Evolutionary conservation across 139 green algal species (phyloP).

Genomic region (Chlamydomonas eustigma): DNA sequence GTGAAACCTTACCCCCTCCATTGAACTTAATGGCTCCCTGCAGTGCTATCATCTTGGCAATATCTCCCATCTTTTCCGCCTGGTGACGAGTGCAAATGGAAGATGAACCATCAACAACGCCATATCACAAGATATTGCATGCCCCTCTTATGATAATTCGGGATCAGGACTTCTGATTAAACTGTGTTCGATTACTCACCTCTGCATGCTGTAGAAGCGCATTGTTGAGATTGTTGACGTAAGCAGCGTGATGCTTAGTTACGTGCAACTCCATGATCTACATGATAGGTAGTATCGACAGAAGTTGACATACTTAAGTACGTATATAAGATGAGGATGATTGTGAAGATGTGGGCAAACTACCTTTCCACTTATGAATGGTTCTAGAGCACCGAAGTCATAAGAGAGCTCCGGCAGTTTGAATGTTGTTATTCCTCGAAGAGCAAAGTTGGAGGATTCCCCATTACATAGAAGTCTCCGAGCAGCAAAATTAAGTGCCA

Average conservation of each 20-base stretch:
- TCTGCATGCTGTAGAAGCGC: slow-evolving; percentile 73
- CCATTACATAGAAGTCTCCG: too few relatives aligned
- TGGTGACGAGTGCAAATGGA: too few relatives aligned
- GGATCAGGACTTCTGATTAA: background rate
- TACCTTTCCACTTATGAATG: slow-evolving; percentile 59
- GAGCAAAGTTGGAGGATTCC: too few relatives aligned
- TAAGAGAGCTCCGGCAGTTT: slow-evolving; percentile 92
- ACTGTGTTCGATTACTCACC: background rate
- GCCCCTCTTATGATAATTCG: too few relatives aligned
- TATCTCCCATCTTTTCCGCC: slow-evolving; percentile 73
- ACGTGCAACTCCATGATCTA: slow-evolving; percentile 98
- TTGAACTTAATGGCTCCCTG: slow-evolving; percentile 94
- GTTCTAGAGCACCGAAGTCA: slow-evolving; percentile 84
- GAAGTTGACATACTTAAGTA: too few relatives aligned
- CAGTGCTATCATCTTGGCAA: slow-evolving; percentile 72
- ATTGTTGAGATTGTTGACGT: slow-evolving; percentile 86
- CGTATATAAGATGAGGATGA: too few relatives aligned
- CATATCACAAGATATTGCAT: too few relatives aligned
- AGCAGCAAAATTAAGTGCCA: too few relatives aligned
- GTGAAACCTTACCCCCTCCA: slow-evolving; percentile 71
- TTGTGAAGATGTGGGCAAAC: too few relatives aligned
- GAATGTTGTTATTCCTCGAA: slow-evolving; percentile 1
- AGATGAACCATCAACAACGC: too few relatives aligned
- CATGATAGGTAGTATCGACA: too few relatives aligned
- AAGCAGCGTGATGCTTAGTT: slow-evolving; percentile 86